These are phyloP conservation scores for Paramecium pentaurelia DNA, from an alignment of 73 alveolate genomes.

Conservation along the genomic window DNA sequence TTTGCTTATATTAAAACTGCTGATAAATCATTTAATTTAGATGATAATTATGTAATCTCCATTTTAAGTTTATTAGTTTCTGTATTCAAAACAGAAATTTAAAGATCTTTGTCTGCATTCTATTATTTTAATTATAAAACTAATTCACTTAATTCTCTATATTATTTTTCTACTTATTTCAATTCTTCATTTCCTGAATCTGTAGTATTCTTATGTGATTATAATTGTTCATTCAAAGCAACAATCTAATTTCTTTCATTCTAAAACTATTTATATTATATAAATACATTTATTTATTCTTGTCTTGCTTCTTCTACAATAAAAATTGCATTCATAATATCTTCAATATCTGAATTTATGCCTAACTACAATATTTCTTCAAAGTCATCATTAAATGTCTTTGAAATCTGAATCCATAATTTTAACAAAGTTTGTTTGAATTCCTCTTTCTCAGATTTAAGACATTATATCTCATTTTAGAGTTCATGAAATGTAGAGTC, in stretches of 20 bases:
- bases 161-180: background rate
- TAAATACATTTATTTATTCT: slow-evolving; percentile 12
- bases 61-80: background rate
- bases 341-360: background rate
- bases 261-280: background rate
- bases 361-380: background rate
- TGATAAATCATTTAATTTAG: background rate
- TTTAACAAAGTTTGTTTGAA: background rate
- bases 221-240: background rate
- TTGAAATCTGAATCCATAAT: background rate
- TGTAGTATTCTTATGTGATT: background rate
- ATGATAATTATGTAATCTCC: background rate
- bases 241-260: background rate
- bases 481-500: background rate
- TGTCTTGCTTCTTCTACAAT: slow-evolving; percentile 28
- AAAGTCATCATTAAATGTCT: background rate
- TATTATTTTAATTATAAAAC: background rate
- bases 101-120: background rate
- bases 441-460: background rate
- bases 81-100: background rate
- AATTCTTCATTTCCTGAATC: background rate
- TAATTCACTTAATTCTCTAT: background rate
- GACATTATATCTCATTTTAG: background rate
- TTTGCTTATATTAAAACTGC: background rate
- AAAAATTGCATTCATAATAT: slow-evolving; percentile 2